These are phyloP conservation scores for Penicillium daleae DNA, from an alignment of 495 filamentous ascomycete species.

Conservation along the genomic window DNA sequence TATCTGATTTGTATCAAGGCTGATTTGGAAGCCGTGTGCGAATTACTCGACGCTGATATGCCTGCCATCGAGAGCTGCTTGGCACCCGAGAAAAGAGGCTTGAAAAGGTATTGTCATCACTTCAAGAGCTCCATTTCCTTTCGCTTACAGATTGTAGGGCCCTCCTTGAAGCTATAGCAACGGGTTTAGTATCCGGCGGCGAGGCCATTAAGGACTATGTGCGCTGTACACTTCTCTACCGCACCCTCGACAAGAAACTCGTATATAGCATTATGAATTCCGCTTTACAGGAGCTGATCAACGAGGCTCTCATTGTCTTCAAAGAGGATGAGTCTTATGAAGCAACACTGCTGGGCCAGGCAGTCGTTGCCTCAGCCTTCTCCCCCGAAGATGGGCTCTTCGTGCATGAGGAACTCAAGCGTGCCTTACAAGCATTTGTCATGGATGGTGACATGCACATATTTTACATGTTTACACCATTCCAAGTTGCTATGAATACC, in stretches of 20 bases:
- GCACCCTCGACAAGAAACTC: slow-evolving; percentile 58
- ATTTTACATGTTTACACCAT: slow-evolving; percentile 79
- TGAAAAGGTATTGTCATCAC: slow-evolving; percentile 58
- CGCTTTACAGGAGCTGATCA: slow-evolving; percentile 55
- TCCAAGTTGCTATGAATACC: slow-evolving; percentile 51
- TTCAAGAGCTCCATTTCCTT: not conserved
- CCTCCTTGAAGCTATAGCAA: slow-evolving; percentile 74
- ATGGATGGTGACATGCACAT: slow-evolving; percentile 87
- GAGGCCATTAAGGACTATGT: slow-evolving; percentile 75
- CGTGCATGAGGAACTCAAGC: slow-evolving; percentile 68
- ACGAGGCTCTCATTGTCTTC: slow-evolving; percentile 37
- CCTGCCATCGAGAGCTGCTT: slow-evolving; percentile 73
- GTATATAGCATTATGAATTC: slow-evolving; percentile 58
- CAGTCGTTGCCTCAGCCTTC: slow-evolving; percentile 73
- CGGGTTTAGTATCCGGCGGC: slow-evolving; percentile 68
- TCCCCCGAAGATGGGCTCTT: slow-evolving; percentile 79
- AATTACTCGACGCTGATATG: slow-evolving; percentile 73
- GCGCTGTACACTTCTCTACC: slow-evolving; percentile 66
- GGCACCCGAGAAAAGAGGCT: slow-evolving; percentile 66
- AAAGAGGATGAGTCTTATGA: slow-evolving; percentile 57
- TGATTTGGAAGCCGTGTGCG: slow-evolving; percentile 71
- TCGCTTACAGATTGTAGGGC: slow-evolving; percentile 52
- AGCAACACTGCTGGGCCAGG: slow-evolving; percentile 69
- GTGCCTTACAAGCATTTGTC: slow-evolving; percentile 73
- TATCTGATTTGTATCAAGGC: slow-evolving; percentile 73